Evolutionary conservation across 2,329 filamentous ascomycete species (phyloP).

Genomic region (Fusarium graminum): DNA sequence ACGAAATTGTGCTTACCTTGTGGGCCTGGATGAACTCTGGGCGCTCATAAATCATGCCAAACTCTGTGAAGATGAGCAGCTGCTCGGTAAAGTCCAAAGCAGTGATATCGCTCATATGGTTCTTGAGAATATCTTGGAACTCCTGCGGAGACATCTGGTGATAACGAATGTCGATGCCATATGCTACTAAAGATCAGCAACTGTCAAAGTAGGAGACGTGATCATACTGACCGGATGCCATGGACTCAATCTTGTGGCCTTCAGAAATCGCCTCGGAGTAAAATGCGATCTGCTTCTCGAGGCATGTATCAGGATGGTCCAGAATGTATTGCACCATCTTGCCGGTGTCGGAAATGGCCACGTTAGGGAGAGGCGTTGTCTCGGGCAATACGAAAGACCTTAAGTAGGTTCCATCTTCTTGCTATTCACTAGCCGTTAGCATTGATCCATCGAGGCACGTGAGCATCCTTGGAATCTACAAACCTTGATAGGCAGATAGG

Average conservation of each 20-base stretch:
- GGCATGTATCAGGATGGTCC: neutral
- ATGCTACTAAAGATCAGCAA: fast-evolving
- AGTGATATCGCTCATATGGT: neutral
- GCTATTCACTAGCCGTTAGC: neutral
- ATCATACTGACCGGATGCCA: neutral
- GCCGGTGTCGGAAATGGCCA: constrained; percentile 3
- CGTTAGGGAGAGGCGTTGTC: neutral
- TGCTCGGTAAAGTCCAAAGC: constrained; percentile 20
- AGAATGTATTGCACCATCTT: constrained; percentile 14
- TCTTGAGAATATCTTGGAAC: neutral
- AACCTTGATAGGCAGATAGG: neutral
- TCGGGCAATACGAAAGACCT: constrained; percentile 7
- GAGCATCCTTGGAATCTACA: too few relatives aligned
- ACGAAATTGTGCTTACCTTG: neutral
- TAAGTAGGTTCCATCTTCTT: constrained; percentile 13
- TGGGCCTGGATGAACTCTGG: constrained; percentile 5
- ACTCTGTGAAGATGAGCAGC: constrained; percentile 6
- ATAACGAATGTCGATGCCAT: neutral
- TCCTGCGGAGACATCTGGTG: neutral
- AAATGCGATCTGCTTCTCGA: neutral
- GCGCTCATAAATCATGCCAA: constrained; percentile 9
- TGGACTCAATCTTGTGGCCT: constrained; percentile 1
- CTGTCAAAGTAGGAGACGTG: fast-evolving
- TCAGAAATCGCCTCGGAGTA: constrained; percentile 4
- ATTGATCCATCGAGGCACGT: too few relatives aligned